Evolutionary conservation across 495 filamentous ascomycete genomes (phyloP).

Genomic region (Xylaria cubensis): DNA sequence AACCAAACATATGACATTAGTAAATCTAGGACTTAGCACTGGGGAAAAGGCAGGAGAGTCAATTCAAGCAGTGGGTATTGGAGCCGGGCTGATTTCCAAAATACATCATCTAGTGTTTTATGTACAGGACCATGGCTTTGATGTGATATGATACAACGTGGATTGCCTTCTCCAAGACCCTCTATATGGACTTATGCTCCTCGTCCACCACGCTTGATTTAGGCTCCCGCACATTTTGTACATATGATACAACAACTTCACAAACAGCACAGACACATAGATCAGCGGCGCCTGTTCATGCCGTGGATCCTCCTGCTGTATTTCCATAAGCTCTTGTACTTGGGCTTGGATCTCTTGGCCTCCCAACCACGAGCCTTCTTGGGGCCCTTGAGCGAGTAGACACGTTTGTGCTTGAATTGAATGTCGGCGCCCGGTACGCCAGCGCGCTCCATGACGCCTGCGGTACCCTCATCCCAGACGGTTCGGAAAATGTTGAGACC

Average conservation of each 20-base stretch:
- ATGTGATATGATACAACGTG: constrained; percentile 26
- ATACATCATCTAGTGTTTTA: constrained; percentile 5
- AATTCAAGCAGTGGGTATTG: background rate
- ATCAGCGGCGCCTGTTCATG: constrained; percentile 34
- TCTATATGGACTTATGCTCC: background rate
- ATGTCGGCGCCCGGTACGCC: constrained; percentile 77
- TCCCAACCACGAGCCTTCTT: constrained; percentile 62
- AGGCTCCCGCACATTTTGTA: constrained; percentile 17
- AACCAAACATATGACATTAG: background rate
- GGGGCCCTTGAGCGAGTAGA: constrained; percentile 58
- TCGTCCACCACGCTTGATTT: constrained; percentile 6
- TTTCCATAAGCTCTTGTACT: constrained; percentile 62
- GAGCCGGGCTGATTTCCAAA: background rate
- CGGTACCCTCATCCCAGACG: constrained; percentile 86
- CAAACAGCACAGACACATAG: background rate
- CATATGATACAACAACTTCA: constrained; percentile 22
- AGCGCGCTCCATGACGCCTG: constrained; percentile 81
- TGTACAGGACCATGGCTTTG: constrained; percentile 5
- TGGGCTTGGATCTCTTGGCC: constrained; percentile 60
- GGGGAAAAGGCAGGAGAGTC: background rate
- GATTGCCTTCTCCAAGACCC: constrained; percentile 10
- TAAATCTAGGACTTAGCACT: background rate
- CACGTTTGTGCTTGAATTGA: constrained; percentile 78
- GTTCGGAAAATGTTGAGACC: constrained; percentile 87
- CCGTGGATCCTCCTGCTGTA: constrained; percentile 55